These are phyloP conservation scores for Lasiodiplodia sp. DNA, from an alignment of 2,329 filamentous ascomycete species.

Conservation along the genomic window DNA sequence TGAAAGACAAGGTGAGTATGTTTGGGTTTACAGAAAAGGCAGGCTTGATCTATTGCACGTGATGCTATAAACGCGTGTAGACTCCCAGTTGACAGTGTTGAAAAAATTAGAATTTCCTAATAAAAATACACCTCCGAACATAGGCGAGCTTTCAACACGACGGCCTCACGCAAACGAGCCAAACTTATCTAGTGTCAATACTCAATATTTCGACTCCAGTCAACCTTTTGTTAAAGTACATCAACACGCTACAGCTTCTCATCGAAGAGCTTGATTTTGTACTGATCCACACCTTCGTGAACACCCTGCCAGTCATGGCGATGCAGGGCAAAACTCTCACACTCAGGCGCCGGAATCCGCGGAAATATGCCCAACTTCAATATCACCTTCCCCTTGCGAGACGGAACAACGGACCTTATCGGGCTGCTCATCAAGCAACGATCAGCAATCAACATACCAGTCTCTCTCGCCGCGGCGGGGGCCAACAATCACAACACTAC, in stretches of 20 bases:
- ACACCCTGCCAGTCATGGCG: constrained; percentile 54
- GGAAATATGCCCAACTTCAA: constrained; percentile 61
- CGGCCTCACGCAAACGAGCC: too few relatives aligned
- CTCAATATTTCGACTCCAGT: neutral
- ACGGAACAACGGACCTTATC: constrained; percentile 55
- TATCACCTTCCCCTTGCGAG: constrained; percentile 47
- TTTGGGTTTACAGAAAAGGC: too few relatives aligned
- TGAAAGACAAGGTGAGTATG: too few relatives aligned
- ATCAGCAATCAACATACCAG: neutral
- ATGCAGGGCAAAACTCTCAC: constrained; percentile 54
- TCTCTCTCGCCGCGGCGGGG: too few relatives aligned
- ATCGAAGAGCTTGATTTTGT: constrained; percentile 49
- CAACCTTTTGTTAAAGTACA: neutral
- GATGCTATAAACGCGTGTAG: too few relatives aligned
- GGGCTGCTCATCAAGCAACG: constrained; percentile 48
- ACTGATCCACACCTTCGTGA: constrained; percentile 48
- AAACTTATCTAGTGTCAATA: too few relatives aligned
- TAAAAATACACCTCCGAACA: too few relatives aligned
- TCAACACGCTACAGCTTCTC: constrained; percentile 43
- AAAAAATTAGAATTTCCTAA: too few relatives aligned
- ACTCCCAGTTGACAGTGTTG: too few relatives aligned
- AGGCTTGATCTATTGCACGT: too few relatives aligned
- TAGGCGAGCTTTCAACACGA: too few relatives aligned
- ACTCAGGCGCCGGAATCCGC: constrained; percentile 55
- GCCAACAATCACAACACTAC: constrained; percentile 38